Base-by-base conservation (phyloP, 2,329 filamentous ascomycete species). In the Phialophora chinensis region DNA sequence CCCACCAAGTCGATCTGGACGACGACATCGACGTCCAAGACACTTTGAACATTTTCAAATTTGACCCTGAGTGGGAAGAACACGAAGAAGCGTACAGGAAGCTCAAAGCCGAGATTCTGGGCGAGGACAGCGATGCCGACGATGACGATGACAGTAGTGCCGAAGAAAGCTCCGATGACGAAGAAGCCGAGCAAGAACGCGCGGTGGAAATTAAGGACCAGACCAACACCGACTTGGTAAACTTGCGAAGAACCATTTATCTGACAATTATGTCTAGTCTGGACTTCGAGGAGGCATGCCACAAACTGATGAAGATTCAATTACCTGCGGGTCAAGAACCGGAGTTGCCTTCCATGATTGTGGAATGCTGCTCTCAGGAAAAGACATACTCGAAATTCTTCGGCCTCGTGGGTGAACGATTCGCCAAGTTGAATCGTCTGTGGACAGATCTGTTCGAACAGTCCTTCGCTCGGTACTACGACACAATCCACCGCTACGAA, bases 301-400 rank as follows among this genome's bases (percentile, higher is more conserved):
- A 99, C 83, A 99, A 98, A 81, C 85, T 99, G 71, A 95, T 98
- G 88, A 93, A 92, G 79, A 89, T 99, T 76, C 92, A 91, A 70
- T 85, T 99, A 10, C 95, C 95, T 0, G 83, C 87, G 12, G 95
- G 95, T 3, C 87, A 94, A 75, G 95, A 99, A 77, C 85, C 89
- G 5, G 95, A 99, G 77, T 84, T 99, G 53, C 93, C 93, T 0
- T 96, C 92, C 25, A 99, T 99, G 95, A 89, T 99, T 63, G 90
- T 99, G 71, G 95, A 99, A 79, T 97, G 93, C 77, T 97, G 93
- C 78, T 94, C 92, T 31, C 95, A 99, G 79, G 93, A 98, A 78
- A 92, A 93, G 73, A 97, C 95, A 0, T 99, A 96, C 79, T 93
- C 93, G 68, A 98, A 98, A 78, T 99, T 98, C 80, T 97, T 96